Percentiles rank a stretch among this genome's conserved stretches.
phyloP scores from a whole-genome alignment of 2,329 filamentous ascomycete species.

The Colletotrichum trifolii region DNA sequence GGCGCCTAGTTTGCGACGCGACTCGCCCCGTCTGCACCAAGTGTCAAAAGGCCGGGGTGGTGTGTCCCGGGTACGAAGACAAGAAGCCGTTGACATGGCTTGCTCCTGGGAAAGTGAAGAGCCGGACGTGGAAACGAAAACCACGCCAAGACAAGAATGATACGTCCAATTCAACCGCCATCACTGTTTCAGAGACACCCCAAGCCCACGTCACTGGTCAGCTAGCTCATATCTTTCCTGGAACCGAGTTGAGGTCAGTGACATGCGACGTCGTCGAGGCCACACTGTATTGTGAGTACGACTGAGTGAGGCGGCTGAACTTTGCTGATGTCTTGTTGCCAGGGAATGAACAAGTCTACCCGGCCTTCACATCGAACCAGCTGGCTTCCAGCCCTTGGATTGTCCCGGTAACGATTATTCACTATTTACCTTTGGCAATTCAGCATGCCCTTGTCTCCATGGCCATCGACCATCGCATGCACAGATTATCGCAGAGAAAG shows the following conservation, averaged over 20 bases:
- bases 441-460: slow-evolving; percentile 43
- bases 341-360: slow-evolving; percentile 30
- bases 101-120: slow-evolving; percentile 48
- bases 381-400: slow-evolving; percentile 24
- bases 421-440: slow-evolving; percentile 1
- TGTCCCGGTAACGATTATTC: slow-evolving; percentile 7
- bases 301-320: neutral
- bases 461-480: slow-evolving; percentile 47
- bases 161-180: neutral
- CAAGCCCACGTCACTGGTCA: neutral
- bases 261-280: slow-evolving; percentile 31
- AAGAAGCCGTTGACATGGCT: slow-evolving; percentile 51
- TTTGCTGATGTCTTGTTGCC: neutral
- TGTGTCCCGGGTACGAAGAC: slow-evolving; percentile 54
- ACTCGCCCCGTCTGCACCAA: slow-evolving; percentile 49
- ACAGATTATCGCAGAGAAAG: slow-evolving; percentile 33
- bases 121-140: slow-evolving; percentile 40
- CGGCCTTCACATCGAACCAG: slow-evolving; percentile 11
- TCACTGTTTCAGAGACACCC: neutral
- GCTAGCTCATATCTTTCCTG: slow-evolving; percentile 13
- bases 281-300: slow-evolving; percentile 32
- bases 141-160: neutral
- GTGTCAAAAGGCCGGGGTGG: slow-evolving; percentile 46
- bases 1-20: slow-evolving; percentile 52
- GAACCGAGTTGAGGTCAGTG: slow-evolving; percentile 10